A percentile compares a stretch with the other conserved stretches of the same genome.
Evolutionary conservation across 345 rosid genomes (phyloP).

Genomic region (Rubroshorea leprosula): DNA sequence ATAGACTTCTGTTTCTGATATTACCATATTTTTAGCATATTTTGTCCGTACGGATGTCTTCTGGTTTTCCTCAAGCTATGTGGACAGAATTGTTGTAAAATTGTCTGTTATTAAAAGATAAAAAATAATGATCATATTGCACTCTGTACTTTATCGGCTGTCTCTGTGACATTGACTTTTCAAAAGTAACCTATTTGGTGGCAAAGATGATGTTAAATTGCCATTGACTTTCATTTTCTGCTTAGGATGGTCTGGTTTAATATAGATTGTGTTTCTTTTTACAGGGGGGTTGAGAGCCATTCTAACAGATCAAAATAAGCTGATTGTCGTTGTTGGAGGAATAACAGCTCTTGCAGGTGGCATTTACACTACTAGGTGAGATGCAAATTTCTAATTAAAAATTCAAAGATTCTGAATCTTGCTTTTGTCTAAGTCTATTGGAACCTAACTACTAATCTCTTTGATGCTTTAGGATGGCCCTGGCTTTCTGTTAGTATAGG

Average conservation of each 20-base stretch:
- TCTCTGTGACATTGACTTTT: too few relatives aligned
- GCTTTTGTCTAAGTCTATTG: not conserved
- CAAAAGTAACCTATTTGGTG: too few relatives aligned
- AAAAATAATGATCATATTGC: too few relatives aligned
- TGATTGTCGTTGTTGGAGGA: conserved; percentile 93
- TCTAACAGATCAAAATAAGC: conserved; percentile 92
- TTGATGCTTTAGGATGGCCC: not conserved
- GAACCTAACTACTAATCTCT: conserved; percentile 1
- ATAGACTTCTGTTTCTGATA: too few relatives aligned
- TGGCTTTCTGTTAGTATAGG: not conserved
- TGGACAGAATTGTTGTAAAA: too few relatives aligned
- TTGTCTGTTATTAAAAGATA: too few relatives aligned
- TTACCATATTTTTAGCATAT: too few relatives aligned
- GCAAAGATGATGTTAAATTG: too few relatives aligned
- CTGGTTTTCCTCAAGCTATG: too few relatives aligned
- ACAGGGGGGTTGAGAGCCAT: conserved; percentile 86
- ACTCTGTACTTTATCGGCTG: too few relatives aligned
- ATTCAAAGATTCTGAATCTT: not conserved
- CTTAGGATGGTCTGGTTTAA: conserved; percentile 14
- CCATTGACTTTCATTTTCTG: conserved; percentile 12
- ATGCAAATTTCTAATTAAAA: conserved; percentile 7
- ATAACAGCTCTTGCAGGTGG: conserved; percentile 98
- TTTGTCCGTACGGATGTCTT: too few relatives aligned
- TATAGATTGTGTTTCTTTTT: conserved; percentile 14
- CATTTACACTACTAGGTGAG: conserved; percentile 88